Evolutionary conservation across 257 asterid species (phyloP).

Genomic region (Solanum medicagineum): DNA sequence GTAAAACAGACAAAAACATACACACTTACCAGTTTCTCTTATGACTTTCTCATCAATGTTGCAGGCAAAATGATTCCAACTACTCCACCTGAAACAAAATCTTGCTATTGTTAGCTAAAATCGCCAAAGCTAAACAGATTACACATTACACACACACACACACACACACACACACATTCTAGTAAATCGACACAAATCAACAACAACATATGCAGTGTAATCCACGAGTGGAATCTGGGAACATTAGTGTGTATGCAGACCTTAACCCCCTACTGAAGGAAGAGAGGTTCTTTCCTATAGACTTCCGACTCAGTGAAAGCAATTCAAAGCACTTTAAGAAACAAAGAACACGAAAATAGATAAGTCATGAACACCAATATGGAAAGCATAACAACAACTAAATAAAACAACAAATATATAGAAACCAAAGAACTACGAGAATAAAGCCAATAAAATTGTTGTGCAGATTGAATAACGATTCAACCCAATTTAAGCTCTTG

Average conservation of each 20-base stretch:
- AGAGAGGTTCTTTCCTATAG: background rate
- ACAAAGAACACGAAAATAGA: background rate
- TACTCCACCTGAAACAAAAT: constrained; percentile 57
- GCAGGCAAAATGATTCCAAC: constrained; percentile 86
- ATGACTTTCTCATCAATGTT: constrained; percentile 54
- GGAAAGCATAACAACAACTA: background rate
- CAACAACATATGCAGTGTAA: background rate
- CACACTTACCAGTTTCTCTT: constrained; percentile 49
- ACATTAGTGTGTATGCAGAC: background rate
- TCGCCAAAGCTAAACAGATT: background rate
- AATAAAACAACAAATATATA: too few species aligned
- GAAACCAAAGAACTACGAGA: background rate
- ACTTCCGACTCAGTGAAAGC: background rate
- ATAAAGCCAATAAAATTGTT: too few species aligned
- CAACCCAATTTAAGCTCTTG: too few species aligned
- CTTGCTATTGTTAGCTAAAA: background rate
- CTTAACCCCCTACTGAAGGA: background rate
- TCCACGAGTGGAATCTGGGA: rapidly evolving
- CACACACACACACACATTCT: too few species aligned
- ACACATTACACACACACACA: too few species aligned
- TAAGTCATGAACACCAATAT: too few species aligned
- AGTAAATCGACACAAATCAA: background rate
- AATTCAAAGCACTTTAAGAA: background rate
- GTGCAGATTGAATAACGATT: too few species aligned
- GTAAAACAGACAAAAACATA: background rate